Evolutionary conservation across 1,284 basidiomycete genomes (phyloP).

Genomic region (Taiwanofungus camphoratus): DNA sequence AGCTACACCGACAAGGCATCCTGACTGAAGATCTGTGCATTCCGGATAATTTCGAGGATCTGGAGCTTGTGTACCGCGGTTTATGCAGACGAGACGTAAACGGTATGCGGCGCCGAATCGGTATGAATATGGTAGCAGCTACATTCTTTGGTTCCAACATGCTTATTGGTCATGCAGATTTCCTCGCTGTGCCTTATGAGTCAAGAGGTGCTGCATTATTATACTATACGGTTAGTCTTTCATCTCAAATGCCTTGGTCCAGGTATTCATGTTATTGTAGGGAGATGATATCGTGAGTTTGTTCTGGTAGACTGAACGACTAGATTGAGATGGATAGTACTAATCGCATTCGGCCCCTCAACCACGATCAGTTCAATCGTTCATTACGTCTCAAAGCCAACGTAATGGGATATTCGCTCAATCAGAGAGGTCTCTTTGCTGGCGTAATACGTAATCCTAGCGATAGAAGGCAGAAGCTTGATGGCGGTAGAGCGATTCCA

Average conservation of each 20-base stretch:
- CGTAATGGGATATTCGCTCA: slow-evolving; percentile 78
- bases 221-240: slow-evolving; percentile 73
- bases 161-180: slow-evolving; percentile 33
- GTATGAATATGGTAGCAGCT: slow-evolving; percentile 30
- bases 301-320: background rate
- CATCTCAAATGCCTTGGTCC: slow-evolving; percentile 1
- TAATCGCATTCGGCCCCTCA: slow-evolving; percentile 4
- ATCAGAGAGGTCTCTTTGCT: slow-evolving; percentile 75
- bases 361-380: slow-evolving; percentile 76
- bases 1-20: slow-evolving; percentile 54
- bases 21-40: slow-evolving; percentile 74
- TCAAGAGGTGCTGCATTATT: slow-evolving; percentile 79
- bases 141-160: background rate
- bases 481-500: slow-evolving; percentile 44
- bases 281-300: slow-evolving; percentile 76
- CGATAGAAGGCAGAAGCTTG: slow-evolving; percentile 55
- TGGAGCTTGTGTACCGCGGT: slow-evolving; percentile 79
- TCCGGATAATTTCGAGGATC: slow-evolving; percentile 58
- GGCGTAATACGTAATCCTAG: slow-evolving; percentile 68
- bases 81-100: slow-evolving; percentile 45
- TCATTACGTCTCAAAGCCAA: slow-evolving; percentile 81
- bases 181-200: slow-evolving; percentile 74
- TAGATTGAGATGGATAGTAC: no score
- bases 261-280: slow-evolving; percentile 29
- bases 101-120: slow-evolving; percentile 63